Base-by-base conservation (phyloP, 108 stramenopile species). In the Seminavis robusta region DNA sequence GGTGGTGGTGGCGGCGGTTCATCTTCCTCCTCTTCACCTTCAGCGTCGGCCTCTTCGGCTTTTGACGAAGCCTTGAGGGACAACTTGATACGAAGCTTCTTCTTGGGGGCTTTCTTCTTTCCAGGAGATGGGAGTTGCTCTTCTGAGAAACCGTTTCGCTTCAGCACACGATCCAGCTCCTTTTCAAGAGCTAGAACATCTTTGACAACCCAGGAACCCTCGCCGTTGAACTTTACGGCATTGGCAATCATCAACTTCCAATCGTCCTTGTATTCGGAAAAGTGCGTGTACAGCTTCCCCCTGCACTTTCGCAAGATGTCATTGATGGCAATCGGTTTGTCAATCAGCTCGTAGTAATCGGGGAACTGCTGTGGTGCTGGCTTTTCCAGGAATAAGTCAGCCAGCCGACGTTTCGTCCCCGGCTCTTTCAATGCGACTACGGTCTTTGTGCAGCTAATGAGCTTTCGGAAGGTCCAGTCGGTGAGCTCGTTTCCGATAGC, bases 361-460 rank as follows among this genome's bases (percentile, higher is more conserved):
- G 90, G 83, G 60, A 86, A 92, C 10, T 76, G 77, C n/a, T 81
- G 76, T 0, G 80, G 80, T 38, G 79, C 82, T 11, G 90, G 90
- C 56, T 92, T 88, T 45, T 92, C 90, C n/a, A 88, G 63, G 47
- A 92, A 92, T 34, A 92, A 75, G 0, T 92, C 90, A 16, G 84
- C 86, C 9, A 88, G 16, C 28, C 81, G 84, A 9, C 90, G 71
- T 46, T 86, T 86, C 29, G 84, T 86, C 11, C 80, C 56, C 30
- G 84, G 80, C 25, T 92, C 90, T 59, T 88, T 88, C 21, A 86
- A 69, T 28, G 80, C 81, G 39, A 88, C 75, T 17, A 92, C 77
- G n/a, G 79, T 58, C 59, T 85, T 81, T 16, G 75, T 69, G 30
- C 81, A 80, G 47, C 71, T 84, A 47, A 88, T 71, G 25, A 92